phyloP scores from a whole-genome alignment of 2,329 filamentous ascomycete genomes.

The Fusarium buharicum region DNA sequence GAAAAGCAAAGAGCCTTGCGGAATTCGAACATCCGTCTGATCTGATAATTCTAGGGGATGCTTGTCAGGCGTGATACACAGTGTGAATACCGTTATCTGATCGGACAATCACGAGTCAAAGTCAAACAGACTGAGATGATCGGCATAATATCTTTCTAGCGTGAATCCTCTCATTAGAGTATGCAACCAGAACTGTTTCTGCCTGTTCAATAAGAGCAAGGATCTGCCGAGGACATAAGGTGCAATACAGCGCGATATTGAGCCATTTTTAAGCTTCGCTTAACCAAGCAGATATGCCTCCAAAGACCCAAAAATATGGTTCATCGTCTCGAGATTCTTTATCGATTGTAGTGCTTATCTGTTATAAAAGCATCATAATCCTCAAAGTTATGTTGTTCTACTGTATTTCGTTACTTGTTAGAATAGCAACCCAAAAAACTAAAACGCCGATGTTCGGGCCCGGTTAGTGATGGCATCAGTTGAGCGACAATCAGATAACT shows the following conservation, averaged over 20 bases:
- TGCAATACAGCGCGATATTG: background rate
- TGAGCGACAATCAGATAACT: conserved; percentile 34
- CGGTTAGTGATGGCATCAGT: background rate
- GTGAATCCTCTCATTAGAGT: conserved; percentile 3
- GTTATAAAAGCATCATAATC: background rate
- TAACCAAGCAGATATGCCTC: background rate
- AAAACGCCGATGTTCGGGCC: conserved; percentile 8
- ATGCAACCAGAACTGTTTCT: background rate
- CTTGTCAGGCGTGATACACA: conserved; percentile 8
- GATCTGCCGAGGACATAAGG: background rate
- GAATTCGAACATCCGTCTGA: conserved; percentile 20
- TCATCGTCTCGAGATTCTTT: background rate
- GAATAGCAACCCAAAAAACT: no score
- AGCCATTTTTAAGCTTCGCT: conserved; percentile 23
- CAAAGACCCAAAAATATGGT: background rate
- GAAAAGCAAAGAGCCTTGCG: conserved; percentile 1
- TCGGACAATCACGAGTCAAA: conserved; percentile 9
- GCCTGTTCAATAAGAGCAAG: background rate
- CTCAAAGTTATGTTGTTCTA: background rate
- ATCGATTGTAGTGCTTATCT: no score
- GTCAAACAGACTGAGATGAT: background rate
- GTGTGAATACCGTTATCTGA: conserved; percentile 34
- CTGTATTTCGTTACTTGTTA: background rate
- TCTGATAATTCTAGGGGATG: conserved; percentile 13
- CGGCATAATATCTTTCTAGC: background rate